phyloP scores from a whole-genome alignment of 2,329 filamentous ascomycete genomes.

The Thelonectria blattea region DNA sequence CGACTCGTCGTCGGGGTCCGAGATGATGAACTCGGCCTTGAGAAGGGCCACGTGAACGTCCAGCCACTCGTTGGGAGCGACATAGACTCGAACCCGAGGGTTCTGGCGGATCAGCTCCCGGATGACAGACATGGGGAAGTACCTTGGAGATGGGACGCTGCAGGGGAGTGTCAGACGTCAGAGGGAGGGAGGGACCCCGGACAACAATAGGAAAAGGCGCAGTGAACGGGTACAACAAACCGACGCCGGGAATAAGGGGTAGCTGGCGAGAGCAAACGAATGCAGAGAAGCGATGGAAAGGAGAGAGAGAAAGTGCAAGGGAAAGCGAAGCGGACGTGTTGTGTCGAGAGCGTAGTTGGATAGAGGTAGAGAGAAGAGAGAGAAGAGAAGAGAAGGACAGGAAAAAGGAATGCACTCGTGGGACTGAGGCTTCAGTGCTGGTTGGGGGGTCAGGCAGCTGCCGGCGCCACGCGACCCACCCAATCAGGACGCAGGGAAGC shows the following conservation, averaged over 20 bases:
- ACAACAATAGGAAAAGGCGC: neutral
- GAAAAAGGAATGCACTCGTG: neutral
- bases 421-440: neutral
- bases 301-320: neutral
- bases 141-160: too few species aligned
- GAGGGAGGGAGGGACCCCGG: neutral
- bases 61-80: conserved; percentile 35
- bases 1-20: conserved; percentile 1
- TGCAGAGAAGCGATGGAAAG: neutral
- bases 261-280: neutral
- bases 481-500: neutral
- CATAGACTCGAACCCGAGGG: conserved; percentile 34
- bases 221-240: too few species aligned
- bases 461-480: neutral
- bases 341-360: neutral
- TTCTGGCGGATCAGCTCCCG: conserved; percentile 32
- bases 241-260: neutral
- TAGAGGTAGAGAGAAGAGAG: neutral
- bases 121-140: neutral
- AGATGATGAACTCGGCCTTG: conserved; percentile 18
- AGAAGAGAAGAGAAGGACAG: neutral
- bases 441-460: neutral
- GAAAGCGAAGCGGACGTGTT: neutral
- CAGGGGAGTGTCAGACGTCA: neutral
- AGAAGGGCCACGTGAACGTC: conserved; percentile 29